Evolutionary conservation across 352 stramenopile genomes (phyloP).

Genomic region (Globisporangium lucens): DNA sequence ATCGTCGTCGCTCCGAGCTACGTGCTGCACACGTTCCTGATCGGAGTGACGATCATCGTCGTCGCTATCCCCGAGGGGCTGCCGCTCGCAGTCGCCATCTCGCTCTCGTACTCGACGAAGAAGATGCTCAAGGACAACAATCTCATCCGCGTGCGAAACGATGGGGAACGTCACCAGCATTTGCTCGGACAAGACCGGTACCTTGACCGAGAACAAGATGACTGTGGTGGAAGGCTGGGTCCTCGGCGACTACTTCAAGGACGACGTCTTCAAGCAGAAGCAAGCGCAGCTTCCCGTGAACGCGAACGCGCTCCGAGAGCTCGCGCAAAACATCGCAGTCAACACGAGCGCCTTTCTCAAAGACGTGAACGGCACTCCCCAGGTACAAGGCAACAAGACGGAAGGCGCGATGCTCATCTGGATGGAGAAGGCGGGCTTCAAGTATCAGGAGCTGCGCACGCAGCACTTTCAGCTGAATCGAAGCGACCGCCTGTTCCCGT

Average conservation of each 20-base stretch:
- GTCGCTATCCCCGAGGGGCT: constrained; percentile 94
- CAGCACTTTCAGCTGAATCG: constrained; percentile 47
- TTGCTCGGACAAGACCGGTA: constrained; percentile 97
- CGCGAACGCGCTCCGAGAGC: constrained; percentile 31
- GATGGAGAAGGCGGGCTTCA: constrained; percentile 50
- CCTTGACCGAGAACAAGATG: constrained; percentile 98
- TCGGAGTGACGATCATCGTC: constrained; percentile 93
- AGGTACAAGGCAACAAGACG: constrained; percentile 80
- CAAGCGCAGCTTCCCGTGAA: constrained; percentile 38
- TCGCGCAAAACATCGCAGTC: constrained; percentile 58
- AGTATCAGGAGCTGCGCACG: constrained; percentile 59
- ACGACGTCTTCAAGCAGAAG: constrained; percentile 37
- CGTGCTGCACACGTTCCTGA: constrained; percentile 93
- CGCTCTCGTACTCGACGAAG: constrained; percentile 94
- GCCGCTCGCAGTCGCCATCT: constrained; percentile 92
- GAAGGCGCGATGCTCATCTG: constrained; percentile 80
- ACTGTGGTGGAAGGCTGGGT: constrained; percentile 93
- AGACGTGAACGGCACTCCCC: constrained; percentile 28
- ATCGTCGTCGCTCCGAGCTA: constrained; percentile 89
- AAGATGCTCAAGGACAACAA: constrained; percentile 99
- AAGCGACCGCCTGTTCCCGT: constrained; percentile 68
- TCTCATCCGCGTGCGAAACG: constrained; percentile 97
- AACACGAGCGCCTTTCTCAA: constrained; percentile 80
- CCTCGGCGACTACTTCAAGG: constrained; percentile 55
- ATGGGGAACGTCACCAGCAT: constrained; percentile 99